Evolutionary conservation across 2,329 filamentous ascomycete genomes (phyloP).

Genomic region (Diaporthe destruens): DNA sequence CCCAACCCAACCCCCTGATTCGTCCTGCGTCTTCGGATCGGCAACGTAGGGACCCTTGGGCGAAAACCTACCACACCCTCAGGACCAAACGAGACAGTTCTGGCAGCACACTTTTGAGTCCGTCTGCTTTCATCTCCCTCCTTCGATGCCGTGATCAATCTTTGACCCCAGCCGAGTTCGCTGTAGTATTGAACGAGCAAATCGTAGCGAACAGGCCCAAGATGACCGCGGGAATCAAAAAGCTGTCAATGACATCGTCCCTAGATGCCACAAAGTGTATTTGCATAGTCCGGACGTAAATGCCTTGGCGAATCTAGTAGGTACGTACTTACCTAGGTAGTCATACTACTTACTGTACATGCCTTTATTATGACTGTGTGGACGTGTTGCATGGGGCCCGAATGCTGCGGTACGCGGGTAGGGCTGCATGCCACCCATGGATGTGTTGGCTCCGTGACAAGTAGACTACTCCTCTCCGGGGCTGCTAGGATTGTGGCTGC

Average conservation of each 20-base stretch:
- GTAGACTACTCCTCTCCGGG: slow-evolving; percentile 1
- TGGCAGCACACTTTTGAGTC: slow-evolving; percentile 2
- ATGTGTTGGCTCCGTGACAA: slow-evolving; percentile 16
- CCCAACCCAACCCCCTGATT: slow-evolving; percentile 20
- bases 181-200: too few species aligned
- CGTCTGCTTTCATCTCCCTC: background rate
- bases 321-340: background rate
- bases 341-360: background rate
- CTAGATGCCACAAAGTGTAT: background rate
- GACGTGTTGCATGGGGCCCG: slow-evolving; percentile 27
- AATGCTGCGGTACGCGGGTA: slow-evolving; percentile 34
- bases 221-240: background rate
- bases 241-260: background rate
- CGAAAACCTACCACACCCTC: slow-evolving; percentile 6
- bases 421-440: slow-evolving; percentile 42
- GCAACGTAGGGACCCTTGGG: slow-evolving; percentile 24
- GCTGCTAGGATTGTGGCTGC: background rate
- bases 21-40: slow-evolving; percentile 8
- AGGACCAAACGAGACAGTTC: background rate
- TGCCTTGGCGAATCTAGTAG: too few species aligned
- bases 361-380: background rate
- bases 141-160: background rate
- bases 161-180: background rate
- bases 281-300: too few species aligned
- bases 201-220: background rate